Evolutionary conservation across 2,329 filamentous ascomycete species (phyloP).

Genomic region (Claviceps monticola): DNA sequence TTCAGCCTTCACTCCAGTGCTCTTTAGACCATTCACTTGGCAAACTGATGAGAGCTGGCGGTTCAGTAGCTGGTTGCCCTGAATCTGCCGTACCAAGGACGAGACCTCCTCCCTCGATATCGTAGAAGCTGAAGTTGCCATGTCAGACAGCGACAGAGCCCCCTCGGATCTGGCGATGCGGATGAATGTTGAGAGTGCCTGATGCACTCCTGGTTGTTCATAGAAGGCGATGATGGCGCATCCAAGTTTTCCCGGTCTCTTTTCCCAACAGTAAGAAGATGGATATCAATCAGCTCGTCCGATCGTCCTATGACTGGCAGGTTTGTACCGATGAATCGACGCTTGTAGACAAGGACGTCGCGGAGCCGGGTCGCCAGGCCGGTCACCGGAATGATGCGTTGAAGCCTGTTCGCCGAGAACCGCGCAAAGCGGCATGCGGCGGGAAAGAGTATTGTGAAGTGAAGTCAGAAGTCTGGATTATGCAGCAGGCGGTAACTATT

Average conservation of each 20-base stretch:
- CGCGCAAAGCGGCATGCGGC: neutral
- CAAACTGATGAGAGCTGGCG: slow-evolving; percentile 65
- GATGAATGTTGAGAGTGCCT: neutral
- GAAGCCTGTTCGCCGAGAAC: neutral
- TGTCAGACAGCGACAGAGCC: slow-evolving; percentile 3
- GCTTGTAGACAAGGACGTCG: neutral
- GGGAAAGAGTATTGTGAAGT: neutral
- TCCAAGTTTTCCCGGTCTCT: neutral
- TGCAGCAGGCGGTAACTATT: neutral
- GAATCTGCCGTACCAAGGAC: slow-evolving; percentile 29
- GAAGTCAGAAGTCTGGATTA: neutral
- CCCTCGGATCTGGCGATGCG: neutral
- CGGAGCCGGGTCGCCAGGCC: slow-evolving; percentile 1
- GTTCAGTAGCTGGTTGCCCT: slow-evolving; percentile 34
- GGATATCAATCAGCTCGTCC: neutral
- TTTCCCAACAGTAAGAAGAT: neutral
- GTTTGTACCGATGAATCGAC: neutral
- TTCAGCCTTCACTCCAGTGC: slow-evolving; percentile 73
- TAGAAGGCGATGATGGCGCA: slow-evolving; percentile 2
- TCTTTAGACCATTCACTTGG: slow-evolving; percentile 56
- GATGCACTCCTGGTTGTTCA: slow-evolving; percentile 2
- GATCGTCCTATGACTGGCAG: neutral
- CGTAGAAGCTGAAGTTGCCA: slow-evolving; percentile 14
- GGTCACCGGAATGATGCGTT: neutral
- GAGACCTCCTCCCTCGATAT: slow-evolving; percentile 29